Base-by-base conservation (phyloP, 805 yeast species). In the Saturnispora serradocipensis region DNA sequence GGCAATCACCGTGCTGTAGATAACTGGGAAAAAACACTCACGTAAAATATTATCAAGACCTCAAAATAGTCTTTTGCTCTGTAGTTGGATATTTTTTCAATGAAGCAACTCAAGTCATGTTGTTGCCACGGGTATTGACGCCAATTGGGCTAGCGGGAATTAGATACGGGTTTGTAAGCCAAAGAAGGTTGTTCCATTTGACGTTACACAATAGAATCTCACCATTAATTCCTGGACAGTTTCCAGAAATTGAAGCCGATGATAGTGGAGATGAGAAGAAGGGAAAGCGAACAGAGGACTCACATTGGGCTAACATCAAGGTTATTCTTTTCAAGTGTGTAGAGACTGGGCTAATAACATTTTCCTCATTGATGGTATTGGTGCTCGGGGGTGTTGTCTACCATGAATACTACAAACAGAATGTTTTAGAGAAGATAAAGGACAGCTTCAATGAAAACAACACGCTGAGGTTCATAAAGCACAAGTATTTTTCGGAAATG, bases 371-470 rank as follows among this genome's bases (percentile, higher is more conserved):
- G 35, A 73, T 80, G 2, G 78, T 86, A 36, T 71, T 87, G 16
- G 91, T 86, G 0, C 67, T 80, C 2, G 85, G 91, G 3, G 95
- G 95, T 2, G 61, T 79, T n/a, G 59, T 77, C 13, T 86, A 86
- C 62, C 95, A 86, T 61, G 71, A 72, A 45, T 68, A 77, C 46
- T 86, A 86, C 64, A 71, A 76, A 43, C 46, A 56, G 3, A 84
- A 79, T 57, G 88, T 86, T 0, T 62, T 83, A 22, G 70, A 71
- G 47, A 85, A 86, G 62, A 85, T 86, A 72, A 76, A 77, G 48
- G 58, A 58, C 11, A 87, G 93, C 0, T 86, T 86, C 55, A 81
- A 82, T 10, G 72, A 69, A 28, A 88, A 85, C 5, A 88, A 84
- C 15, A 51, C 45, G 55, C 78, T 84, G 0, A 80, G 85, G 0